These are phyloP conservation scores for Ramularia endophylla DNA, from an alignment of 2,329 filamentous ascomycete genomes.

Conservation along the genomic window DNA sequence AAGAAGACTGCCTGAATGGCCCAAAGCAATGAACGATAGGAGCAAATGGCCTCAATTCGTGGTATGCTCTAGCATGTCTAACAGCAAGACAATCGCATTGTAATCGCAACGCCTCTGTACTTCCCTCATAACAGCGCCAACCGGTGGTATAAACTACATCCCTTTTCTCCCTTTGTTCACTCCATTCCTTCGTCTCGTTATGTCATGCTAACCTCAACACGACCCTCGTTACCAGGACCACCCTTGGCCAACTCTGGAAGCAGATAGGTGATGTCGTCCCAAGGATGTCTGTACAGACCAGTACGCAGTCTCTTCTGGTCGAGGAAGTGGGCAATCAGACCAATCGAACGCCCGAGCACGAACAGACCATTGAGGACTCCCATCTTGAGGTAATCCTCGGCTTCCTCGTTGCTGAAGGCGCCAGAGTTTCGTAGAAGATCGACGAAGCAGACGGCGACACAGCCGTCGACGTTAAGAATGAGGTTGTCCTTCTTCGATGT, in stretches of 20 bases:
- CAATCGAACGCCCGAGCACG: constrained; percentile 92
- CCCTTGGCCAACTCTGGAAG: constrained; percentile 71
- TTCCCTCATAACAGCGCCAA: no score
- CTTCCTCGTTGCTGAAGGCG: constrained; percentile 92
- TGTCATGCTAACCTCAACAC: constrained; percentile 80
- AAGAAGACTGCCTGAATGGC: no score
- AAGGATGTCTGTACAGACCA: constrained; percentile 94
- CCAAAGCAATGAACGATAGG: no score
- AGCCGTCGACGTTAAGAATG: constrained; percentile 98
- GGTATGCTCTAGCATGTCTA: no score
- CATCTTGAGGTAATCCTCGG: constrained; percentile 98
- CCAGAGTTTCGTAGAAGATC: constrained; percentile 97
- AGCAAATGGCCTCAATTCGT: no score
- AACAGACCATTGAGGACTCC: constrained; percentile 99
- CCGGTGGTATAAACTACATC: no score
- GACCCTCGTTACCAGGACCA: constrained; percentile 69
- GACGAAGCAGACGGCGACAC: constrained; percentile 97
- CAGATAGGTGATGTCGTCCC: constrained; percentile 97
- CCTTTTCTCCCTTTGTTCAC: no score
- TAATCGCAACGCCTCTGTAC: no score
- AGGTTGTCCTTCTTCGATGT: constrained; percentile 99
- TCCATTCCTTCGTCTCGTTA: background rate
- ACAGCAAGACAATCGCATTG: no score
- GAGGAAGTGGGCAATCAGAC: constrained; percentile 99
- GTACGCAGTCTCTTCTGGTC: constrained; percentile 99